These are phyloP conservation scores for Colletotrichum scovillei DNA, from an alignment of 2,329 filamentous ascomycete species.

Conservation along the genomic window DNA sequence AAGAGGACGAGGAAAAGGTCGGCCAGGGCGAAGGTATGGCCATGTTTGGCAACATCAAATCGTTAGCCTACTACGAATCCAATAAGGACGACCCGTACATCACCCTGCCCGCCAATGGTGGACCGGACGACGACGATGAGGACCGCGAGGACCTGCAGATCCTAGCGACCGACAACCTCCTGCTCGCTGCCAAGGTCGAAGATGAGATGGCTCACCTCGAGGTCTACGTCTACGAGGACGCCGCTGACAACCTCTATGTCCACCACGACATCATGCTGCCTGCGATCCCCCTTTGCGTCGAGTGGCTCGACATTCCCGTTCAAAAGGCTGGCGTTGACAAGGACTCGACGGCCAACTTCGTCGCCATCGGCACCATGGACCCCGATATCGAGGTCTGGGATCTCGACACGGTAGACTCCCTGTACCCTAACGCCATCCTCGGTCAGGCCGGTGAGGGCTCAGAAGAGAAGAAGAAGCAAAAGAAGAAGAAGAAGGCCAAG, in stretches of 20 bases:
- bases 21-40: slow-evolving; percentile 77
- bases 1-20: slow-evolving; percentile 59
- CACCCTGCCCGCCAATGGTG: slow-evolving; percentile 77
- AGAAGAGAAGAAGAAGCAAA: slow-evolving; percentile 72
- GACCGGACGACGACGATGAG: slow-evolving; percentile 81
- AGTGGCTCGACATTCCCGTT: slow-evolving; percentile 95
- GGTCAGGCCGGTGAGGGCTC: slow-evolving; percentile 75
- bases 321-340: slow-evolving; percentile 73
- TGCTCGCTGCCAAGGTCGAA: slow-evolving; percentile 93
- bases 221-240: slow-evolving; percentile 97
- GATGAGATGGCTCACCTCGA: slow-evolving; percentile 97
- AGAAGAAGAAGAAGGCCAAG: slow-evolving; percentile 90
- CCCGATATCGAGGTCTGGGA: slow-evolving; percentile 99
- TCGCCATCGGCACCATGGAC: slow-evolving; percentile 96
- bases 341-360: slow-evolving; percentile 84
- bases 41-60: slow-evolving; percentile 97
- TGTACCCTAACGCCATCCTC: slow-evolving; percentile 97
- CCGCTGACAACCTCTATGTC: slow-evolving; percentile 95
- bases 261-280: slow-evolving; percentile 99
- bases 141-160: slow-evolving; percentile 96
- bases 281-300: slow-evolving; percentile 92
- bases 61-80: slow-evolving; percentile 91
- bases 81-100: slow-evolving; percentile 98
- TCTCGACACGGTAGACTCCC: slow-evolving; percentile 93
- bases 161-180: slow-evolving; percentile 89